Conservation (phyloP, 306 rosid genomes). For the Boehmeria nivea region DNA sequence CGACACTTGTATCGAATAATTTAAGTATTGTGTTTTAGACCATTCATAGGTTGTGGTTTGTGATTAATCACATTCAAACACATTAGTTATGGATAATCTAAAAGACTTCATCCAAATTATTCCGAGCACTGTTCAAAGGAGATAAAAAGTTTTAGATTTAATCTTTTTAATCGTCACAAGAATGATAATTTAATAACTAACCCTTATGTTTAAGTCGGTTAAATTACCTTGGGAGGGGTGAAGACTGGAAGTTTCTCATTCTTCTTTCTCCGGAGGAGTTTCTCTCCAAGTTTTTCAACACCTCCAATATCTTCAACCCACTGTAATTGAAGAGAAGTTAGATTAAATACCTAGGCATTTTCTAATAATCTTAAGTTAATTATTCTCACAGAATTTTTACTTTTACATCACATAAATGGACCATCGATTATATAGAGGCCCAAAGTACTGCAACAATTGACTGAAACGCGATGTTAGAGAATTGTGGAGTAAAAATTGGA, state of each 20-base stretch:
- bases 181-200: background rate
- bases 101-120: no score
- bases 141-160: no score
- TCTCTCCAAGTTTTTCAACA: constrained; percentile 59
- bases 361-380: no score
- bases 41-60: no score
- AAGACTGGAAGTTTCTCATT: constrained; percentile 63
- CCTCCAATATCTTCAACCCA: constrained; percentile 96
- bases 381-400: background rate
- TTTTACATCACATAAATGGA: background rate
- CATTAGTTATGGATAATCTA: no score
- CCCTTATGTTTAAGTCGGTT: background rate
- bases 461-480: no score
- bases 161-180: no score
- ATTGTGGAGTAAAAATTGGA: no score
- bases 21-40: no score
- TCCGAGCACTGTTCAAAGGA: no score
- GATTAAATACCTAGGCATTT: constrained; percentile 12
- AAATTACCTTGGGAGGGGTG: constrained; percentile 79
- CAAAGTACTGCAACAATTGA: constrained; percentile 2
- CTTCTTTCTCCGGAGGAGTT: constrained; percentile 56
- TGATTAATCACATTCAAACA: no score
- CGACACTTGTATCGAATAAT: no score
- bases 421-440: background rate
- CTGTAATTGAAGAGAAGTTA: constrained; percentile 33